These are phyloP conservation scores for Blastocystis sp. DNA, from an alignment of 352 stramenopile species.

Conservation along the genomic window DNA sequence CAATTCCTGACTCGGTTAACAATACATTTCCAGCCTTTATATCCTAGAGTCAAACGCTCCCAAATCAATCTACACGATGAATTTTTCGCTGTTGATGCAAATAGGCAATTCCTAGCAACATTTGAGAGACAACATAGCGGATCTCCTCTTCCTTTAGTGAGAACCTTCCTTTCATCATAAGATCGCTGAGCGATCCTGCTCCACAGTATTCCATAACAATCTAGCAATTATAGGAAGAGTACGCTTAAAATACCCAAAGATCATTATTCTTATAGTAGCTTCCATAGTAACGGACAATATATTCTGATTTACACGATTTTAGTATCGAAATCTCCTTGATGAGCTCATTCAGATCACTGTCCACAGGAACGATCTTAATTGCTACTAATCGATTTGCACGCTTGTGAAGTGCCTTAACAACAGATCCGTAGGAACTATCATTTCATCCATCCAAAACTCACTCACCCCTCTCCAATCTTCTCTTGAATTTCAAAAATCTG, in stretches of 20 bases:
- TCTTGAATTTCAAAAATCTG: not conserved
- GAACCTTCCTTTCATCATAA: slow-evolving; percentile 45
- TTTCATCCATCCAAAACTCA: not conserved
- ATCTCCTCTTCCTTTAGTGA: slow-evolving; percentile 58
- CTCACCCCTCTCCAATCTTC: slow-evolving; percentile 13
- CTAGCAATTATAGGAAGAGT: slow-evolving; percentile 18
- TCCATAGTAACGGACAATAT: slow-evolving; percentile 61
- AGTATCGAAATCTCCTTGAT: slow-evolving; percentile 63
- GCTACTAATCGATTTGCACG: not conserved
- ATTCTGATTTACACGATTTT: slow-evolving; percentile 63
- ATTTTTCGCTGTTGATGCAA: slow-evolving; percentile 65
- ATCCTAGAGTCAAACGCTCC: slow-evolving; percentile 33
- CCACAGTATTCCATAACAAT: slow-evolving; percentile 66
- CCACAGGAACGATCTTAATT: slow-evolving; percentile 44
- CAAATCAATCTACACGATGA: slow-evolving; percentile 36
- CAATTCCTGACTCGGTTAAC: slow-evolving; percentile 64
- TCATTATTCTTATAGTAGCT: slow-evolving; percentile 57
- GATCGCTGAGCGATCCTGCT: slow-evolving; percentile 53
- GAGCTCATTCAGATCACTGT: not conserved
- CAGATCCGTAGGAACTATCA: not conserved
- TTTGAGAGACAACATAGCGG: slow-evolving; percentile 15
- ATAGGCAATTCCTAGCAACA: slow-evolving; percentile 64
- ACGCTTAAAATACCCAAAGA: slow-evolving; percentile 46
- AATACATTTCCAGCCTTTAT: slow-evolving; percentile 66
- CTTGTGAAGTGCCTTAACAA: not conserved